Evolutionary conservation across 768 basidiomycete genomes (phyloP).

Genomic region (Calocera cornea): DNA sequence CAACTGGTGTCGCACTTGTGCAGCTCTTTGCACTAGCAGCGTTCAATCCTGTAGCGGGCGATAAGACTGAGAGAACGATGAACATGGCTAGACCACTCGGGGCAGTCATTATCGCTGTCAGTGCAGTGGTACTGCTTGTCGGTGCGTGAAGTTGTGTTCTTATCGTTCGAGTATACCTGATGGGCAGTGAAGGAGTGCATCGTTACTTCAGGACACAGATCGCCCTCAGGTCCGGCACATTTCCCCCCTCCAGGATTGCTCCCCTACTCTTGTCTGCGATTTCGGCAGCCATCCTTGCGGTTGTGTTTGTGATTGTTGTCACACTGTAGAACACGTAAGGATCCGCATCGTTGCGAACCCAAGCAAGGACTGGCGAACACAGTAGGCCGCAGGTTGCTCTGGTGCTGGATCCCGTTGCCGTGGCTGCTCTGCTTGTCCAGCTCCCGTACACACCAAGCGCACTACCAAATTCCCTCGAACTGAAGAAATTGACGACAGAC

Average conservation of each 20-base stretch:
- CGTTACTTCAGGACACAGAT: background rate
- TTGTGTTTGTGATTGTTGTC: background rate
- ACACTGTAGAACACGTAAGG: too few relatives aligned
- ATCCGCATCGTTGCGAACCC: too few relatives aligned
- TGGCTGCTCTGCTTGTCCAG: too few relatives aligned
- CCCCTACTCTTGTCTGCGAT: background rate
- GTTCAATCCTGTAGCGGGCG: background rate
- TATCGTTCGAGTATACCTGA: background rate
- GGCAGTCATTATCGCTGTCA: constrained; percentile 10
- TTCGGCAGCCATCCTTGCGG: background rate
- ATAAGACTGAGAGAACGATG: background rate
- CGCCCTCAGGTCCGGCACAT: background rate
- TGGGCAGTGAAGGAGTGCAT: background rate
- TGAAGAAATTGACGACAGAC: too few relatives aligned
- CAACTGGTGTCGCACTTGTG: constrained; percentile 13
- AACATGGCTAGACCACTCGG: constrained; percentile 13
- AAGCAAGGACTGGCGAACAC: too few relatives aligned
- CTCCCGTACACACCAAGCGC: too few relatives aligned
- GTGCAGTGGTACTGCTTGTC: constrained; percentile 11
- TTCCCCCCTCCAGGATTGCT: background rate
- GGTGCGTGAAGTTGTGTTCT: constrained; percentile 14
- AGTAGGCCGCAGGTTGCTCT: too few relatives aligned
- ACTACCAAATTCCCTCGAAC: too few relatives aligned
- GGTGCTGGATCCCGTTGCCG: too few relatives aligned
- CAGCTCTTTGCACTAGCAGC: constrained; percentile 15